These are phyloP conservation scores for Leccinum subgranulosum DNA, from an alignment of 768 basidiomycete species.

Conservation along the genomic window DNA sequence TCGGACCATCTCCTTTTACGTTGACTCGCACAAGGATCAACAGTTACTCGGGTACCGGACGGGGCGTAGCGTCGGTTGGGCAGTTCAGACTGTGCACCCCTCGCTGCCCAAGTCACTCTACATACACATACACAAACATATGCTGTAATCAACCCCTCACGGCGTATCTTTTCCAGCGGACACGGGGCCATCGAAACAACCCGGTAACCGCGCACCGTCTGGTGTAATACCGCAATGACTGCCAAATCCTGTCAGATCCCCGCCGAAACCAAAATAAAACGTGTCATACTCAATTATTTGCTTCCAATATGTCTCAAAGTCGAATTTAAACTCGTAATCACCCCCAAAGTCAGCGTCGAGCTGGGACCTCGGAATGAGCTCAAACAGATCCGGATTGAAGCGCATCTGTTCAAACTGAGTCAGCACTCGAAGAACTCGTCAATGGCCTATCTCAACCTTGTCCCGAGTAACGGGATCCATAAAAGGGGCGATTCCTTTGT, in stretches of 20 bases:
- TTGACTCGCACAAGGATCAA: constrained; percentile 15
- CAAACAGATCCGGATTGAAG: constrained; percentile 80
- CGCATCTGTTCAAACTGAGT: constrained; percentile 55
- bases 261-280: background rate
- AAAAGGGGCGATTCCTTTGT: constrained; percentile 83
- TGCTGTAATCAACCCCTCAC: constrained; percentile 21
- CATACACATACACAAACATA: constrained; percentile 21
- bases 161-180: background rate
- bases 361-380: constrained; percentile 71
- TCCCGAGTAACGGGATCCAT: constrained; percentile 86
- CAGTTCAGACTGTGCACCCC: constrained; percentile 12
- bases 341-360: constrained; percentile 86
- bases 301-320: constrained; percentile 74
- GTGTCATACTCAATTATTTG: constrained; percentile 64
- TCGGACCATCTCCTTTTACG: constrained; percentile 26
- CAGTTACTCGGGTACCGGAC: no score
- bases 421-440: background rate
- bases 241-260: constrained; percentile 1
- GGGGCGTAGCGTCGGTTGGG: constrained; percentile 21
- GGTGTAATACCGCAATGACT: constrained; percentile 56
- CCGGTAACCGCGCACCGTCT: constrained; percentile 47
- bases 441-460: constrained; percentile 49
- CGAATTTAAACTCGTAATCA: constrained; percentile 68
- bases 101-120: background rate
- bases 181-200: constrained; percentile 28